Percentiles rank a stretch among this genome's conserved stretches.
Conservation (phyloP, 2,329 filamentous ascomycete genomes). For the Botrytis byssoidea region DNA sequence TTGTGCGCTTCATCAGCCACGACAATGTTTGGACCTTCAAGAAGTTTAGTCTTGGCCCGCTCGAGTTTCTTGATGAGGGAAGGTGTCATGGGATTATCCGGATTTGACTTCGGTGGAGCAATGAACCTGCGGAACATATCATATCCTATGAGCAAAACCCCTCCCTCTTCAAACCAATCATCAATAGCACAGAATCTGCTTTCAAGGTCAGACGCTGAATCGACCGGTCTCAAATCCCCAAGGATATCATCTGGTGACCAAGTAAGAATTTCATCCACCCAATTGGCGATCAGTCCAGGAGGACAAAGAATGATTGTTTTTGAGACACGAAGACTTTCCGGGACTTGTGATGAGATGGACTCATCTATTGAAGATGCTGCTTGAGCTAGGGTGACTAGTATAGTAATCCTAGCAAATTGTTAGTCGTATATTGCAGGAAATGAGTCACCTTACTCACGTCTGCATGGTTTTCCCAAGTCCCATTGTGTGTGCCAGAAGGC, state of each 20-base stretch:
- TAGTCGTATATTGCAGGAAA: conserved; percentile 16
- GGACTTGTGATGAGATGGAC: conserved; percentile 63
- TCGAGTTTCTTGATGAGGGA: background rate
- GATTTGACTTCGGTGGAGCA: conserved; percentile 39
- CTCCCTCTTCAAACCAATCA: conserved; percentile 63
- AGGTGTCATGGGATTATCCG: background rate
- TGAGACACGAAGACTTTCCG: conserved; percentile 58
- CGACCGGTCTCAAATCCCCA: conserved; percentile 57
- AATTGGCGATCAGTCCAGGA: conserved; percentile 73
- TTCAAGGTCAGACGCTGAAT: conserved; percentile 40
- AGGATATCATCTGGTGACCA: conserved; percentile 63
- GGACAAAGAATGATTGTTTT: conserved; percentile 75
- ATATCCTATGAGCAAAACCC: conserved; percentile 77
- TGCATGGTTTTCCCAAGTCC: conserved; percentile 93
- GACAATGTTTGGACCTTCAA: conserved; percentile 66
- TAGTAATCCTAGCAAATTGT: conserved; percentile 56
- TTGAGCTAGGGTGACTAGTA: conserved; percentile 73
- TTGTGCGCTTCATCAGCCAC: conserved; percentile 82
- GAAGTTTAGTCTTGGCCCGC: conserved; percentile 45
- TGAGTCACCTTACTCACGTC: conserved; percentile 48
- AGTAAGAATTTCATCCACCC: conserved; percentile 70
- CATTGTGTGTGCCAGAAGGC: conserved; percentile 85
- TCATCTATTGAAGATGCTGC: conserved; percentile 59
- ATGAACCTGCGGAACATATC: conserved; percentile 57
- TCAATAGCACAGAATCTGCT: conserved; percentile 49